Base-by-base conservation (phyloP, 306 rosid species). In the Macrotyloma uniflorum region DNA sequence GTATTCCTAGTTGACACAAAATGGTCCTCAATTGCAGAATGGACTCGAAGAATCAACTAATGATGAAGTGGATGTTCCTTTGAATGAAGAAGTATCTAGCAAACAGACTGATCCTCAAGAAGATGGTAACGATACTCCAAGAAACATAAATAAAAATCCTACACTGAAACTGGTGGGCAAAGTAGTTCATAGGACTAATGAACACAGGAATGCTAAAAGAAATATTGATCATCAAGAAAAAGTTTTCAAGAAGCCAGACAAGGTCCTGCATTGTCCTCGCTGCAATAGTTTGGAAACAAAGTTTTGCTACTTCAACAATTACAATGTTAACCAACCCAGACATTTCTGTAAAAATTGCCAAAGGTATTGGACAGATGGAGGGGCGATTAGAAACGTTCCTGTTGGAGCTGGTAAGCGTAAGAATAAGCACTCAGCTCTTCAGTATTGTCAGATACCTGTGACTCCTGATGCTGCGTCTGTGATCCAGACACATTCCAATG, bases 341-440 rank as follows among this genome's bases (percentile, higher is more conserved):
- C 85, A 89, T 80, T 89, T 87, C 75, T 89, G 93, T 83, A 86
- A 83, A 79, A 89, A 83, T 10, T 89, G 93, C 83, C 93, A 89
- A 24, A 80, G 93, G 82, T 87, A 89, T 84, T 89, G 93, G 93
- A 87, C 93, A 65, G 93, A 89, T 2, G 93, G 91, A n/a, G 93
- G 91, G 18, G 81, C 84, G 32, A 84, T 89, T 64, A 80, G 93
- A 84, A 89, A 84, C 35, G 82, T 89, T 75, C 93, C 91, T 28
- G 83, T 89, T 3, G 91, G 93, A 23, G 88, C 93, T 6, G 90
- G 90, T 68, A 88, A 86, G 84, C 91, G 90, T 45, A 85, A 79
- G 78, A 87, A 84, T 50, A 90, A 90, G 79, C 87, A 67, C 20
- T 67, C 74, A 7, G 33, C 77, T 59, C 47, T 69, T 43, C 79